These are phyloP conservation scores for Haplographium delicatum DNA, from an alignment of 495 filamentous ascomycete genomes.

Conservation along the genomic window DNA sequence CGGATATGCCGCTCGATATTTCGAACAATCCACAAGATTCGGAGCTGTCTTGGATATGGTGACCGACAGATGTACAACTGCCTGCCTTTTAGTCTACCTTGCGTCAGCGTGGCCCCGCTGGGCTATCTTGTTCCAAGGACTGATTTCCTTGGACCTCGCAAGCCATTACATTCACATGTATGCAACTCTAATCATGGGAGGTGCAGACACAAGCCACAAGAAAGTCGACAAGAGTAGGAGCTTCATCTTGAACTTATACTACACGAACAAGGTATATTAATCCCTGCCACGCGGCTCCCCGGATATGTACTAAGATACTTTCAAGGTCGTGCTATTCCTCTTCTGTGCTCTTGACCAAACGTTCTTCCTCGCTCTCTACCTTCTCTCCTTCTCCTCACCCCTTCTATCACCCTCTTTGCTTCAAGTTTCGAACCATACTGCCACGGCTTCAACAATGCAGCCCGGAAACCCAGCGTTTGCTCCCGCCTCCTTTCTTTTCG, in stretches of 20 bases:
- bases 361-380: constrained; percentile 97
- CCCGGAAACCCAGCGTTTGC: constrained; percentile 62
- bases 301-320: background rate
- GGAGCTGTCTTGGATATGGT: constrained; percentile 98
- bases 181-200: constrained; percentile 79
- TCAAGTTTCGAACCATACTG: constrained; percentile 34
- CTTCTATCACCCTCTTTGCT: constrained; percentile 79
- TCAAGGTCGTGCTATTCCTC: constrained; percentile 84
- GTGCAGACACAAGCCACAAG: constrained; percentile 79
- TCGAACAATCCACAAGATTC: constrained; percentile 87
- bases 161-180: constrained; percentile 99
- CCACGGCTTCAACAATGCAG: constrained; percentile 49
- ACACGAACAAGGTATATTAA: constrained; percentile 77
- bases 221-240: constrained; percentile 74
- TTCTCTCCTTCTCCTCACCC: constrained; percentile 91
- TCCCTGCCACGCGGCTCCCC: constrained; percentile 7
- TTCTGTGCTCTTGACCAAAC: constrained; percentile 88
- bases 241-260: constrained; percentile 88
- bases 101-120: constrained; percentile 88
- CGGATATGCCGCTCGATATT: constrained; percentile 81
- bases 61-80: constrained; percentile 89
- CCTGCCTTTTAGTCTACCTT: constrained; percentile 89
- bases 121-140: constrained; percentile 84
- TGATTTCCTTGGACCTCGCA: constrained; percentile 87
- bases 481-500: constrained; percentile 62